Conservation (phyloP, 2,329 filamentous ascomycete genomes). For the Botryotinia globosa region DNA sequence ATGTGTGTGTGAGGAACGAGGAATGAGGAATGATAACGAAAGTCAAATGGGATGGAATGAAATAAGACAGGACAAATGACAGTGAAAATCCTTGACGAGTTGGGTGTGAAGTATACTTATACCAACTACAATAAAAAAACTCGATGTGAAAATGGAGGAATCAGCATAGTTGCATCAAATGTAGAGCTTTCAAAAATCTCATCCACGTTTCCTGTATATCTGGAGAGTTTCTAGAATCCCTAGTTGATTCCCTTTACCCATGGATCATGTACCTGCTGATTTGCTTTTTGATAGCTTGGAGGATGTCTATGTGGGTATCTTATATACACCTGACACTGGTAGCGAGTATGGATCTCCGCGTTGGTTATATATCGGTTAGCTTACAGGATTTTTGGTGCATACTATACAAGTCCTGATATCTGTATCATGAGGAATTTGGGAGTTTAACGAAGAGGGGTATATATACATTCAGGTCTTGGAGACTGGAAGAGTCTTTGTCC, state of each 20-base stretch:
- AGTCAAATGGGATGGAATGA: background rate
- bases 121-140: too few relatives aligned
- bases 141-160: too few relatives aligned
- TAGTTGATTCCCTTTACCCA: too few relatives aligned
- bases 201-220: background rate
- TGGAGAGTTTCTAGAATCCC: background rate
- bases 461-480: background rate
- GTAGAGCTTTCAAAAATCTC: background rate
- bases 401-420: accelerated
- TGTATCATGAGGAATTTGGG: background rate
- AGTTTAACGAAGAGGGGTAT: background rate
- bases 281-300: background rate
- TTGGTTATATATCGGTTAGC: too few relatives aligned
- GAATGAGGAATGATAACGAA: background rate
- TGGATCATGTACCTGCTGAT: too few relatives aligned
- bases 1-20: background rate
- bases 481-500: background rate
- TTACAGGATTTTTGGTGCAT: too few relatives aligned
- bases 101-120: background rate
- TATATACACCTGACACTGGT: background rate
- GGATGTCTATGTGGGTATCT: background rate
- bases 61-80: background rate
- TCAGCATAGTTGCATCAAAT: too few relatives aligned
- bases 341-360: too few relatives aligned
- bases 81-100: background rate